Conservation (phyloP, 148 eudicot species). For the Rhododendron vialii region DNA sequence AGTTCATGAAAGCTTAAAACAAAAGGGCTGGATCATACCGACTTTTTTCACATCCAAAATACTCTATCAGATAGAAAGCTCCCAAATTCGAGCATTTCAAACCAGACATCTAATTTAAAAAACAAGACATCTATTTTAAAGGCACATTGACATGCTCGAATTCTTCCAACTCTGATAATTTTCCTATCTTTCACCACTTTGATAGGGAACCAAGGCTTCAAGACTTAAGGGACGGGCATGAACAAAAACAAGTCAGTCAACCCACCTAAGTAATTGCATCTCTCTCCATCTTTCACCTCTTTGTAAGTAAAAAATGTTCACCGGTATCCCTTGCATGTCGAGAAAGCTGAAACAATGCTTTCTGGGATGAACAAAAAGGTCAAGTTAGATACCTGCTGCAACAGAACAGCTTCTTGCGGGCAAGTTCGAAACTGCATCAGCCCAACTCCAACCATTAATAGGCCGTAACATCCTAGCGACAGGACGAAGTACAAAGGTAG, state of each 20-base stretch:
- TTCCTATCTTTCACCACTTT: not conserved
- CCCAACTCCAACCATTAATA: constrained; percentile 79
- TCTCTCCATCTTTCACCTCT: not conserved
- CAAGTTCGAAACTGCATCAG: constrained; percentile 89
- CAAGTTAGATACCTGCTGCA: constrained; percentile 59
- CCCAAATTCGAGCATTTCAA: not conserved
- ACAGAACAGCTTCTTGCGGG: constrained; percentile 73
- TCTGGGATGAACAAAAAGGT: not conserved
- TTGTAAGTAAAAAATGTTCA: not conserved
- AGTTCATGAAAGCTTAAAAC: not conserved
- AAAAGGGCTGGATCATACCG: not conserved
- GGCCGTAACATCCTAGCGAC: constrained; percentile 78
- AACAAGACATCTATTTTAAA: not conserved
- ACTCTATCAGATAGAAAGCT: too few relatives aligned
- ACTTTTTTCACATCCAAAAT: not conserved
- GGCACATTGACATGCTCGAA: not conserved
- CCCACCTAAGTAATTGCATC: too few relatives aligned
- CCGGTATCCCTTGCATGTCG: too few relatives aligned
- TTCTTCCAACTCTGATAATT: not conserved
- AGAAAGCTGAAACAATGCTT: not conserved
- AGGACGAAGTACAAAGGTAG: constrained; percentile 74
- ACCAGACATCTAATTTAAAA: not conserved
- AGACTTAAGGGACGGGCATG: not conserved
- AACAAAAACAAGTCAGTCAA: not conserved
- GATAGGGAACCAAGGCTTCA: not conserved